Evolutionary conservation across 148 eudicot species (phyloP), one percentile per base, ranked within the genome.

Genomic region (Limonium bicolor): DNA sequence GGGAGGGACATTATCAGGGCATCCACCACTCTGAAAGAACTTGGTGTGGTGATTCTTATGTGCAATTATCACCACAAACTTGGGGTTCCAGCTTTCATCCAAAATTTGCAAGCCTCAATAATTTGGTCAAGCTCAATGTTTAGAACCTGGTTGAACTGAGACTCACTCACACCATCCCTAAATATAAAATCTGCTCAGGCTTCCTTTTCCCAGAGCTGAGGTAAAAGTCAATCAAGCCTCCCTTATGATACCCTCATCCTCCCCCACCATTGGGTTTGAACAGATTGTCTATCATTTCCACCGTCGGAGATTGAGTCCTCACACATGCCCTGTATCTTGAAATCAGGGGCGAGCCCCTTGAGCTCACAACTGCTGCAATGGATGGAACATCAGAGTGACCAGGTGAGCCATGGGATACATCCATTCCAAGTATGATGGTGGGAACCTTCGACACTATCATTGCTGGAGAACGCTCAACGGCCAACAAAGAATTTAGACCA

Each of bases 261-360:
- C 40, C 27, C n/a, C 48, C 53, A 8, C 51, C 78, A 1, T n/a
- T n/a, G n/a, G 55, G 74, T 46, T 80, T 74, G 39, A 66, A 86
- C 0, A 86, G 67, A 12, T 61, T 62, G 54, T 80, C 92, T 0
- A 77, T 74, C 73, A 86, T 86, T 41, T 86, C 92, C 14, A 76
- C 74, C 59, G 71, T 76, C 0, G 88, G 72, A 18, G 88, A 76
- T 54, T 79, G 88, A 0, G 95, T 65, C 12, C 82, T 78, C 0
- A 84, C 88, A 44, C 68, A 74, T 7, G 94, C 94, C 46, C 85
- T 61, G 52, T 84, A 85, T 4, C 73, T 63, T 27, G 90, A 85
- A 13, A 80, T 77, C 8, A 66, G 63, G 7, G 95, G 90, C 95
- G 85, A 85, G 14, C 62, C 55, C 50, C 82, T 71, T 6, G 86